Base-by-base conservation (phyloP, 148 eudicot genomes). In the Dysphania ambrosioides region DNA sequence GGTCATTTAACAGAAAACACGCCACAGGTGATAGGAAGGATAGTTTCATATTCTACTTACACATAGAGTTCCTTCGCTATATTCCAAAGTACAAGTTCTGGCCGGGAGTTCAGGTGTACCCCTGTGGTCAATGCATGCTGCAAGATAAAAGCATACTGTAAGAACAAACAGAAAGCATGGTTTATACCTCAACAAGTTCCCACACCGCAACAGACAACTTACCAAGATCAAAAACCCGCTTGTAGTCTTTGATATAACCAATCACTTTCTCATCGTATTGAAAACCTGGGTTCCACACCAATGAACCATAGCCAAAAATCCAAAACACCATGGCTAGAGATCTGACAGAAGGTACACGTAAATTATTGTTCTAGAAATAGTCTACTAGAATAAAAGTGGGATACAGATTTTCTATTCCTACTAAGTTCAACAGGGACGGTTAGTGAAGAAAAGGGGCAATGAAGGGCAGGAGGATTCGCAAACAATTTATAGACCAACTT, bases 221-320 rank as follows among this genome's bases (percentile, higher is more conserved):
- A 94, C 98, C 98, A 71, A 94, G 90, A 82, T 94, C 93, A 80
- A 94, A 94, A 65, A 88, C 93, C 32, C 98, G 88, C 35, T 73
- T 82, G 77, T 94, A 92, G 78, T 92, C 91, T 84, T 88, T 94
- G 78, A 94, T 86, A 73, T 81, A 94, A 70, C 98, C 98, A 58
- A 94, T 78, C 70, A 90, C 79, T 81, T 94, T 94, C 83, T 94
- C 97, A 76, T 94, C 96, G 57, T 91, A 92, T 8, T 90, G 81
- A 70, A 94, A 94, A 2, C 97, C 98, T 19, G 96, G 96, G 86
- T 94, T 94, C 98, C 98, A 94, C 68, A 90, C 90, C 88, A 94
- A 82, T 70, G 98, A 94, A 29, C 98, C 98, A 77, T 90, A 94
- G 49, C 98, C 98, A 76, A 94, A 94, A 77, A 94, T 78, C 98